Conservation (phyloP, 306 rosid genomes). For the Mimosa pudica region DNA sequence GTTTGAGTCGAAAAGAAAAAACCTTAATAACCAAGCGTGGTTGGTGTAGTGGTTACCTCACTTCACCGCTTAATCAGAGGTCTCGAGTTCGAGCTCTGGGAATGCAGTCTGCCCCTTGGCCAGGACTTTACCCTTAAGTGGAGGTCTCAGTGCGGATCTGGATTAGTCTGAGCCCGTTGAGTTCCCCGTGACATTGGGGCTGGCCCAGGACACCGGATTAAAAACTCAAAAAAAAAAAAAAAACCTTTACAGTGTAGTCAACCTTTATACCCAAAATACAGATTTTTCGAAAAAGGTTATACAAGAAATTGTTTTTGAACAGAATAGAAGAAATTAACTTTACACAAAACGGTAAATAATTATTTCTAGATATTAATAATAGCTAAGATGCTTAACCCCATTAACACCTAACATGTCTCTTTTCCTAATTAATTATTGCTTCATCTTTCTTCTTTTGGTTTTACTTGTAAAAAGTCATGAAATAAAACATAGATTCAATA, state of each 20-base stretch:
- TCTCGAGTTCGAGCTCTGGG: no score
- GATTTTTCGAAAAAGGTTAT: background rate
- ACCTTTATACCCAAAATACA: background rate
- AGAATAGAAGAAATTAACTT: background rate
- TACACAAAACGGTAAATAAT: background rate
- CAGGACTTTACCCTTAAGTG: no score
- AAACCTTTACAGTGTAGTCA: background rate
- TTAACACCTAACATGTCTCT: background rate
- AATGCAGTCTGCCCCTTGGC: no score
- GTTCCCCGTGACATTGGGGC: no score
- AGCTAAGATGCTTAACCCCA: background rate
- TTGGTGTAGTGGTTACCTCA: no score
- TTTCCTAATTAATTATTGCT: background rate
- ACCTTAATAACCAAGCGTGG: no score
- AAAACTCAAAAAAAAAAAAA: no score
- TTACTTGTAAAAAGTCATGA: background rate
- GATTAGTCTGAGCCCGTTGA: no score
- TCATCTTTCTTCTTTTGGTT: background rate
- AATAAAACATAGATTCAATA: background rate
- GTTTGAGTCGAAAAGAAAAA: background rate
- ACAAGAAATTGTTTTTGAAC: background rate
- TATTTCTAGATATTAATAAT: background rate
- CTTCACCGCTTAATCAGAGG: no score
- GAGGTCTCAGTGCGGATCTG: no score
- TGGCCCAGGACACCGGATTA: no score